Conservation (phyloP, 1,139 yeast species). For the Blastobotrys malaysiensis region DNA sequence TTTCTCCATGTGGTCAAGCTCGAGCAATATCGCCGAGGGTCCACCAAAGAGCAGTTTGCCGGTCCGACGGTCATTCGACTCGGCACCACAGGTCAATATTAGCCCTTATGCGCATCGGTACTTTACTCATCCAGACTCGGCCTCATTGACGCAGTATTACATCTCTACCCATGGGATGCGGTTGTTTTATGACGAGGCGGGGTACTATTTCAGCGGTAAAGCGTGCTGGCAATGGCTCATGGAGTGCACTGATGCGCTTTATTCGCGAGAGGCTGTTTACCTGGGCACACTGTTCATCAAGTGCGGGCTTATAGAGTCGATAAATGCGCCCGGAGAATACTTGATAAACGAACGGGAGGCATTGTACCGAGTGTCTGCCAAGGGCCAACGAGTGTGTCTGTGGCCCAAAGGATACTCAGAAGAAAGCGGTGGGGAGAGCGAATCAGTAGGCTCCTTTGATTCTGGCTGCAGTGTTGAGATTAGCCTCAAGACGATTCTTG, state of each 20-base stretch:
- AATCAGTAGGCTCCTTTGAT: not conserved
- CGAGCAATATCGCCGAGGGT: conserved; percentile 27
- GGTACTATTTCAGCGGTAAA: conserved; percentile 63
- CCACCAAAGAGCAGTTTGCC: not conserved
- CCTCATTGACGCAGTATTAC: conserved; percentile 73
- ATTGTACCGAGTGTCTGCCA: conserved; percentile 36
- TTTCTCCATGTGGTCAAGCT: conserved; percentile 82
- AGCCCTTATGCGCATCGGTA: conserved; percentile 75
- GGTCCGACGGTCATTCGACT: conserved; percentile 5
- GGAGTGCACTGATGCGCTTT: conserved; percentile 77
- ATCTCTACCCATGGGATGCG: conserved; percentile 64
- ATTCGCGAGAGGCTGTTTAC: conserved; percentile 53
- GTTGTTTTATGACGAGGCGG: conserved; percentile 39
- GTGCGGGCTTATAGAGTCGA: conserved; percentile 42
- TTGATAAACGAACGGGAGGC: conserved; percentile 21
- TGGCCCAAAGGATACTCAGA: too few relatives aligned
- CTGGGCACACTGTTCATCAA: conserved; percentile 54
- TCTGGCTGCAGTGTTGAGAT: conserved; percentile 7
- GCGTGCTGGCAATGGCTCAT: conserved; percentile 80
- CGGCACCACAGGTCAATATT: conserved; percentile 19
- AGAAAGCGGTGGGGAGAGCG: too few relatives aligned
- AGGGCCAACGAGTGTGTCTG: conserved; percentile 35
- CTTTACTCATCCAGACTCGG: conserved; percentile 87
- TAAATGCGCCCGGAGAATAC: not conserved
- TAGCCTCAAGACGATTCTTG: conserved; percentile 45